Conservation (phyloP, 1,284 basidiomycete species). For the Fomitopsis betulina region DNA sequence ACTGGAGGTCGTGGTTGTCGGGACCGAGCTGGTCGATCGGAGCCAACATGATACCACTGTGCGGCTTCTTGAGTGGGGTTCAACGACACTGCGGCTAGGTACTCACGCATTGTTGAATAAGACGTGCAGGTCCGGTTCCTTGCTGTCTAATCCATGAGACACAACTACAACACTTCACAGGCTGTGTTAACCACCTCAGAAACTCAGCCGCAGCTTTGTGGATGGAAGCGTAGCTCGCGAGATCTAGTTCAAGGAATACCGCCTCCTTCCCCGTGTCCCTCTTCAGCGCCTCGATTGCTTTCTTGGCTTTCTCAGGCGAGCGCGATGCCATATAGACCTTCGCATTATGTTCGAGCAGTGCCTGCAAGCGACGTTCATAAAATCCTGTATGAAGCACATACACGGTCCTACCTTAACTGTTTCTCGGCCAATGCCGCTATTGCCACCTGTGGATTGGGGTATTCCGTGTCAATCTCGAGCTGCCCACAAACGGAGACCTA, state of each 20-base stretch:
- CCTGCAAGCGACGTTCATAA: background rate
- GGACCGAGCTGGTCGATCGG: constrained; percentile 4
- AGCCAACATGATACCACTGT: constrained; percentile 7
- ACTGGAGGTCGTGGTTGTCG: constrained; percentile 10
- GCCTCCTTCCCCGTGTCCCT: constrained; percentile 31
- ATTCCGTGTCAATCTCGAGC: background rate
- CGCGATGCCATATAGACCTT: constrained; percentile 53
- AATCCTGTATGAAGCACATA: background rate
- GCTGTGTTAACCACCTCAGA: constrained; percentile 22
- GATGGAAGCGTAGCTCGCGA: constrained; percentile 41
- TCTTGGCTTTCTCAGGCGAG: constrained; percentile 32
- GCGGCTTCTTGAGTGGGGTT: constrained; percentile 26
- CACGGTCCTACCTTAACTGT: constrained; percentile 3
- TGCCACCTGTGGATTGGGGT: constrained; percentile 1
- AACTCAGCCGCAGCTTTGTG: constrained; percentile 36
- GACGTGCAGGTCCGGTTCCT: constrained; percentile 7
- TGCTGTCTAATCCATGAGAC: background rate
- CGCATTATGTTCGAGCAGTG: constrained; percentile 34
- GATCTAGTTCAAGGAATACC: constrained; percentile 44
- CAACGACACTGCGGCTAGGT: background rate
- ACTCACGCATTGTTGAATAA: constrained; percentile 12
- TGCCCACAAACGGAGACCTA: background rate
- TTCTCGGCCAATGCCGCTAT: constrained; percentile 5
- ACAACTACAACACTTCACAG: background rate
- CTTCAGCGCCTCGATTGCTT: constrained; percentile 39